Base-by-base conservation (phyloP, 2,329 filamentous ascomycete species). In the Emergomyces pasteurianus region DNA sequence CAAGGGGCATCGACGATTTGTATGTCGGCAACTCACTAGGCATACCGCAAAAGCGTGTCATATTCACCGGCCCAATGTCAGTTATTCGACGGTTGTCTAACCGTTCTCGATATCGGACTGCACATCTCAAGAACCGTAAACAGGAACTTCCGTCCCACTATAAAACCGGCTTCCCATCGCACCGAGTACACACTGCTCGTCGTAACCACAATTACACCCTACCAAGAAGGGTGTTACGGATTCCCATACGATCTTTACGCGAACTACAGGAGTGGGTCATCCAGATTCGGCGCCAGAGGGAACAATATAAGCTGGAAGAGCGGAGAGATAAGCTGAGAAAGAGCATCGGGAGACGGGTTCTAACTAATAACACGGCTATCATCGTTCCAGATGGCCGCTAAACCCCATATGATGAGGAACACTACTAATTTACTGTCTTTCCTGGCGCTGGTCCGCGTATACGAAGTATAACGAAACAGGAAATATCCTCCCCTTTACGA, bases 21-120 rank as follows among this genome's bases (percentile, higher is more conserved):
- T 67, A 81, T 36, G 77, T 83, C 42, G 80, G 79, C 58, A 85
- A 85, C 66, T 81, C 80, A 3, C 71, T 84, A 0, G 82, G 82
- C 28, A 73, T 85, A 49, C 80, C 82, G 50, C 77, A 77, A 73
- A 66, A 75, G 70, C 70, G 78, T 64, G 65, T 78, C 63, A 76
- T 72, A 62, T 72, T 73, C 65, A 76, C 70, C 59, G 79, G 70
- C 62, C 77, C 69, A 38, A 74, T 72, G 58, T 74, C 67, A 40
- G 66, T 71, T 52, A 70, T 68, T 62, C 67, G 68, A 28, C 70
- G 67, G 56, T 70, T 71, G 53, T 73, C 67, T 49, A 72, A 70
- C 58, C 65, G 71, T 56, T 67, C 53, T 61, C 63, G 60, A 49
- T 60, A 40, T 65, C 54, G 67, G 66, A 53, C 59, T 67, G 8